Base-by-base conservation (phyloP, 2,329 filamentous ascomycete genomes). In the Pyrenochaeta sp. region DNA sequence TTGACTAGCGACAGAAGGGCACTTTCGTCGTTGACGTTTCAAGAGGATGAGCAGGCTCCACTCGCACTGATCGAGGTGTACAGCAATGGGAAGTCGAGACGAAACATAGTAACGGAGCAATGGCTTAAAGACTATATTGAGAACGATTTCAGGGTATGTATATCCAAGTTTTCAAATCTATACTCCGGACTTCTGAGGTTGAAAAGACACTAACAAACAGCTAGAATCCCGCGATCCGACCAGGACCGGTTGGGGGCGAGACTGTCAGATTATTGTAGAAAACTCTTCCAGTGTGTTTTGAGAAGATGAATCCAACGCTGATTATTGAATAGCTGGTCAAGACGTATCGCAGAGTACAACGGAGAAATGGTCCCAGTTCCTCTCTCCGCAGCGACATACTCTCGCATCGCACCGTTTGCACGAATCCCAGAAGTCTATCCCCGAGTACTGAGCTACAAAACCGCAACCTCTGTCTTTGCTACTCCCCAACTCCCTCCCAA, bases 371-470 rank as follows among this genome's bases (percentile, higher is more conserved):
- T 43, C 3, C 52, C 52, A 9, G 31, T 53, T n/a, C 35, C 45
- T 10, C 35, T 49, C 11, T 30, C 40, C 18, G 8, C 14, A 17
- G 18, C 19, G 3, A 10, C 41, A 9, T 51, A 41, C 32, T 15
- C 38, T 11, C 41, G 29, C 8, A 31, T 54, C 23, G 44, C 47
- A n/a, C 47, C 51, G 9, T 52, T 44, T 44, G 53, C 47, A 11
- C 40, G 53, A 4, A 39, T 54, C 13, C 34, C 44, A 1, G 23
- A 20, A 11, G 26, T 35, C 3, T 52, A 43, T 24, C 39, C 36
- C 3, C 45, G 39, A 2, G 15, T 39, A 7, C 19, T 57, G 9
- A 10, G 21, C 6, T 23, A 40, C 18, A 44, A 37, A 2, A 40
- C 40, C 13, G 29, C 35, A 11, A 41, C 45, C 32, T 10, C 38